Evolutionary conservation across 192 early-diverging fungal genomes (phyloP), one percentile per base, ranked within the genome.

Genomic region (Umbelopsis sp.): DNA sequence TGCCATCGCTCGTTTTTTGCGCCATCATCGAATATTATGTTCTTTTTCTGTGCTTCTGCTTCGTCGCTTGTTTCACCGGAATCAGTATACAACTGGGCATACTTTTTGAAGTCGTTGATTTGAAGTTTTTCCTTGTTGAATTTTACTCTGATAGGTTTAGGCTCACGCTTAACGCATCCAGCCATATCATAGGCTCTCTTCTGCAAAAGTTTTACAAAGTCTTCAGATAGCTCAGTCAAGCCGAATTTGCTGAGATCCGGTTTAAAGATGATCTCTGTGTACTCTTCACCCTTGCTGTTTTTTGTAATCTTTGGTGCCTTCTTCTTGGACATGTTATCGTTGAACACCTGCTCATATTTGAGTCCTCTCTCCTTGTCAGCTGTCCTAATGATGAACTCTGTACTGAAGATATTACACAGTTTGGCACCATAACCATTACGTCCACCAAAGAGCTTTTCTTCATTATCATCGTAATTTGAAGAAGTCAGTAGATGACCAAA

Each of bases 401-500:
- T 94, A 72, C 93, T 95, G 70, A 97, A 98, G 45, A 99, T 98
- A 77, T 99, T 99, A 84, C 95, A 95, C 38, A 97, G 89, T 81
- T 99, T 98, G 67, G 93, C 93, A 59, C 93, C 91, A 65, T 91
- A 93, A 25, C 97, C 97, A 81, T 99, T 99, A 49, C 97, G 82
- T 11, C 97, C 97, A 78, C 97, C 96, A 21, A 95, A 95, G 36
- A 94, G 87, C 80, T 98, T 98, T 73, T 98, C 91, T 77, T 98
- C 90, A 14, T 88, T 81, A 80, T 99, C 97, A 78, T 99, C 90
- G 78, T 98, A 99, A 84, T 99, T 98, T 54, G 94, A 96, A 7
- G 95, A 97, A 2, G 97, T 99, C 31, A 99, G 83, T 31, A 99
- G 82, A 71, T 98, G 96, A 0, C 96, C 96, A 81, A 99, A 98